Conservation (phyloP, 176 grass and related monocot species). For the Musa itinerans region DNA sequence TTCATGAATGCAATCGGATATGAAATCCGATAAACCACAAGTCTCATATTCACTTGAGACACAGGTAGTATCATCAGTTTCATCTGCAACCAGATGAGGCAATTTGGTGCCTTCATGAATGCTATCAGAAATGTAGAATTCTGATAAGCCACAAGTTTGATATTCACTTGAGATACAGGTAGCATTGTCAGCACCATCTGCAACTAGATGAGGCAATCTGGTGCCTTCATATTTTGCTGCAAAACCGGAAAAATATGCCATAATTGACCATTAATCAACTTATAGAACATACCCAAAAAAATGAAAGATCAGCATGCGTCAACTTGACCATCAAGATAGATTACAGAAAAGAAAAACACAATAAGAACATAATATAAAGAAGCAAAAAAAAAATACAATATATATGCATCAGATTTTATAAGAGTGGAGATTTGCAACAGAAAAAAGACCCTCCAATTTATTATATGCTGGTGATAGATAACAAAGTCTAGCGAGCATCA, state of each 20-base stretch:
- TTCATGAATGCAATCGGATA: slow-evolving; percentile 59
- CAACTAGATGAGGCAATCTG: slow-evolving; percentile 57
- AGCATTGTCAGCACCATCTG: slow-evolving; percentile 52
- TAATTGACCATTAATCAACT: slow-evolving; percentile 3
- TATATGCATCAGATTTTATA: too few relatives aligned
- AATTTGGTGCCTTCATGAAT: slow-evolving; percentile 40
- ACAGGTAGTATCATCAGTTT: slow-evolving; percentile 57
- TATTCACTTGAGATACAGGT: slow-evolving; percentile 42
- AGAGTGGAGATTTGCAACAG: too few relatives aligned
- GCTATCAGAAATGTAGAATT: slow-evolving; percentile 65
- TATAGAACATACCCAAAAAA: neutral
- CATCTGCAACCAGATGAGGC: slow-evolving; percentile 64
- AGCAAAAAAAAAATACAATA: too few relatives aligned
- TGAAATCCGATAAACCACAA: slow-evolving; percentile 65
- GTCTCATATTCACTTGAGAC: slow-evolving; percentile 51
- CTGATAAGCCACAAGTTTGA: slow-evolving; percentile 66
- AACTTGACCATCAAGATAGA: neutral
- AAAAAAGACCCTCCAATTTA: too few relatives aligned
- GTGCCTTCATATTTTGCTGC: slow-evolving; percentile 39
- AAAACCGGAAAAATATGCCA: slow-evolving; percentile 20
- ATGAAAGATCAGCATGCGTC: neutral
- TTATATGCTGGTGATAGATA: too few relatives aligned
- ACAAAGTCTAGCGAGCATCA: too few relatives aligned
- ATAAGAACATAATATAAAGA: too few relatives aligned
- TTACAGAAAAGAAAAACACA: too few relatives aligned